Evolutionary conservation across 768 basidiomycete genomes (phyloP).

Genomic region (Tricholoma hemisulphureum): DNA sequence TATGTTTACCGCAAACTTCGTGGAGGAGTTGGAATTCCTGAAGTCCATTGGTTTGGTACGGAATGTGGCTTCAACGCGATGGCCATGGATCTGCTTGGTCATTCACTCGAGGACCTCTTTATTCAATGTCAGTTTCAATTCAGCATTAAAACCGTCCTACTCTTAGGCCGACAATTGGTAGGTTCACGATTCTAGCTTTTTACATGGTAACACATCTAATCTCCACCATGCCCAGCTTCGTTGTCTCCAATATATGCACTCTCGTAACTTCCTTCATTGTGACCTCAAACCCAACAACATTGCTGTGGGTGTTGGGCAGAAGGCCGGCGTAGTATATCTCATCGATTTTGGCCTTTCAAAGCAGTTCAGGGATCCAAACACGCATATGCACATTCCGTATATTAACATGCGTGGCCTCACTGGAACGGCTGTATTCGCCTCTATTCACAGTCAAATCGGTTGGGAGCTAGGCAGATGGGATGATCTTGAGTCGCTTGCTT

Average conservation of each 20-base stretch:
- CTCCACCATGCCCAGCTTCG: too few relatives aligned
- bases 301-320: neutral
- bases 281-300: neutral
- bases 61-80: too few relatives aligned
- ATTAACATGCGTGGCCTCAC: too few relatives aligned
- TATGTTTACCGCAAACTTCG: neutral
- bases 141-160: too few relatives aligned
- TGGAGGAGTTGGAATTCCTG: neutral
- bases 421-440: too few relatives aligned
- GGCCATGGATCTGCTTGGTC: neutral
- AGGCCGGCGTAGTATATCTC: neutral
- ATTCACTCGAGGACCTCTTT: neutral
- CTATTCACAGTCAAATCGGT: too few relatives aligned
- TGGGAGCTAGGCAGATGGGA: too few relatives aligned
- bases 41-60: neutral
- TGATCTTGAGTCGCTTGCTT: neutral
- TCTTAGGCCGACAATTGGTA: too few relatives aligned
- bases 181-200: too few relatives aligned
- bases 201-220: too few relatives aligned
- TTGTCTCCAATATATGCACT: neutral
- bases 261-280: neutral
- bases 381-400: neutral
- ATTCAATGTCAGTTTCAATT: too few relatives aligned
- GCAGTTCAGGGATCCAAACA: too few relatives aligned
- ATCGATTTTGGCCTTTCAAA: neutral